Evolutionary conservation across 192 early-diverging fungal genomes (phyloP).

Genomic region (Entomortierella chlamydospora): DNA sequence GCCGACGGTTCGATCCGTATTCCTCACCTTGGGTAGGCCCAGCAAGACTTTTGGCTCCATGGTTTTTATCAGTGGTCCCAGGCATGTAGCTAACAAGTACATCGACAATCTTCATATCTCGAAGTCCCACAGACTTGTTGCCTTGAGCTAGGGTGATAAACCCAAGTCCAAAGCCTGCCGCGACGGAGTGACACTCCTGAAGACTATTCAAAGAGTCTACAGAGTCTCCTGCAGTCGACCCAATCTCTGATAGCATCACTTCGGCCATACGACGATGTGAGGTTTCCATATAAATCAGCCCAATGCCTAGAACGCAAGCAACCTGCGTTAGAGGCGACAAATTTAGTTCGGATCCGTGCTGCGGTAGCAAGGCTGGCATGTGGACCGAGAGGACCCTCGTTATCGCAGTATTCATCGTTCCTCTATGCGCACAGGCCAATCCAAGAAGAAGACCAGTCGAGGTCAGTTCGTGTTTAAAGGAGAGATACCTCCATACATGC

Average conservation of each 20-base stretch:
- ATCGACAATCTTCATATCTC: conserved; percentile 70
- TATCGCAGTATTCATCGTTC: conserved; percentile 70
- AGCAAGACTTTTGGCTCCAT: background rate
- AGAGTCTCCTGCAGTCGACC: conserved; percentile 16
- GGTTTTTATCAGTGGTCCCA: conserved; percentile 57
- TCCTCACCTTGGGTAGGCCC: background rate
- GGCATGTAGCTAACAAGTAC: conserved; percentile 66
- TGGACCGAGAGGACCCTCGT: conserved; percentile 81
- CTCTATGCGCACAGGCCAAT: conserved; percentile 73
- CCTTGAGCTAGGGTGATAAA: conserved; percentile 81
- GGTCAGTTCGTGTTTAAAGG: conserved; percentile 73
- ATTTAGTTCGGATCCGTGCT: conserved; percentile 67
- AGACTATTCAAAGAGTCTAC: conserved; percentile 40
- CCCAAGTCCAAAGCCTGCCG: conserved; percentile 87
- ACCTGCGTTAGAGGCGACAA: conserved; percentile 74
- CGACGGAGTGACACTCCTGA: conserved; percentile 76
- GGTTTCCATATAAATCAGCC: conserved; percentile 78
- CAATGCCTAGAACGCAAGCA: conserved; percentile 80
- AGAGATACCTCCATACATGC: conserved; percentile 72
- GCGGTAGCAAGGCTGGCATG: conserved; percentile 76
- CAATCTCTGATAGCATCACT: conserved; percentile 80
- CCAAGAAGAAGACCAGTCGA: conserved; percentile 84
- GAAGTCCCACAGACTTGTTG: conserved; percentile 56
- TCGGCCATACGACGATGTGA: conserved; percentile 77
- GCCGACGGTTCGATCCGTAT: conserved; percentile 2